A percentile compares a stretch with the other conserved stretches of the same genome.
phyloP scores from a whole-genome alignment of 192 early-diverging fungal genomes.

The Backusella tuberculispora region DNA sequence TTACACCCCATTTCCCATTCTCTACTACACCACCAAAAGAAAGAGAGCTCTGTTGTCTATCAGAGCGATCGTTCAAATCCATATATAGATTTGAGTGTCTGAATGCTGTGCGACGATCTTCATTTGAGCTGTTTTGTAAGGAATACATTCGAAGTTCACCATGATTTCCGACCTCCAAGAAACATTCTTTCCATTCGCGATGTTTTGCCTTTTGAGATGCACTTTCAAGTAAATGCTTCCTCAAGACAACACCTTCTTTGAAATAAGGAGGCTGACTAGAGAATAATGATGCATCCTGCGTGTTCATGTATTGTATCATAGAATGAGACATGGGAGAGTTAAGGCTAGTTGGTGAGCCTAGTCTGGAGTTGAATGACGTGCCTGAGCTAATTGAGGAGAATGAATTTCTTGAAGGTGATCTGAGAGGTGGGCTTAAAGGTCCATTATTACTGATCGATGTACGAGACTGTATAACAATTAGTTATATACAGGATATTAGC shows the following conservation, averaged over 20 bases:
- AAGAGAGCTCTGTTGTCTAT: not conserved
- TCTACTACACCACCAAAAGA: slow-evolving; percentile 14
- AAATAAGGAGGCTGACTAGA: slow-evolving; percentile 36
- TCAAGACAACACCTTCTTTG: slow-evolving; percentile 75
- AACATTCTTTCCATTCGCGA: slow-evolving; percentile 82
- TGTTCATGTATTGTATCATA: slow-evolving; percentile 13
- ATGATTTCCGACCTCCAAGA: slow-evolving; percentile 72
- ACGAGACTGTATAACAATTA: not conserved
- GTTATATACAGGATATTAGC: not conserved
- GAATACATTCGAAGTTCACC: slow-evolving; percentile 75
- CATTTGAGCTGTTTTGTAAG: slow-evolving; percentile 55
- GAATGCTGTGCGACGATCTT: slow-evolving; percentile 37
- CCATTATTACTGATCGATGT: slow-evolving; percentile 6
- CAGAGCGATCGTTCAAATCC: not conserved
- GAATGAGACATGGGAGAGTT: slow-evolving; percentile 10
- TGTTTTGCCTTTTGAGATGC: slow-evolving; percentile 76
- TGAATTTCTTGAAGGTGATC: slow-evolving; percentile 17
- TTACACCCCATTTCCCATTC: slow-evolving; percentile 16
- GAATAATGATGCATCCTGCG: slow-evolving; percentile 6
- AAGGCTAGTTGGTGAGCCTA: slow-evolving; percentile 3
- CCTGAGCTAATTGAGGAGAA: slow-evolving; percentile 15
- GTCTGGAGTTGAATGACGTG: slow-evolving; percentile 4
- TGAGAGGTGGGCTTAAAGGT: not conserved
- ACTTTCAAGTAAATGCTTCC: slow-evolving; percentile 83
- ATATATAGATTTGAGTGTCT: slow-evolving; percentile 16